Percentiles rank a stretch among this genome's conserved stretches.
phyloP scores from a whole-genome alignment of 2,329 filamentous ascomycete genomes.

The Venturia asperata region DNA sequence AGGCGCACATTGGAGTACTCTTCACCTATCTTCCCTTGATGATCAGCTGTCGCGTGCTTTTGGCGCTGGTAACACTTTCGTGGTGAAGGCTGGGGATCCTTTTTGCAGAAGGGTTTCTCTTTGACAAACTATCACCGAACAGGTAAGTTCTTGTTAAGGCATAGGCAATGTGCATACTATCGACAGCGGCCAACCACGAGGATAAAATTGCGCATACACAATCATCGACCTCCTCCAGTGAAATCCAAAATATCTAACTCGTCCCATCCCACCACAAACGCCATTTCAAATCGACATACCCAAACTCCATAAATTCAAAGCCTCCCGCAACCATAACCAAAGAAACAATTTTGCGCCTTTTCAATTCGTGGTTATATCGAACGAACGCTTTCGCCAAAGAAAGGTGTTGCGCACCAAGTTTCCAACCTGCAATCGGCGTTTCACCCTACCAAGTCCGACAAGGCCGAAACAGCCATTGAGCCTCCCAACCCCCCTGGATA shows the following conservation, averaged over 20 bases:
- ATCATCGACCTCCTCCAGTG: too few species aligned
- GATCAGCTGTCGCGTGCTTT: conserved; percentile 22
- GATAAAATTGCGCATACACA: too few species aligned
- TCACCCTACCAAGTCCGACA: background rate
- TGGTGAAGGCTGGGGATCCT: conserved; percentile 22
- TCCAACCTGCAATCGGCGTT: background rate
- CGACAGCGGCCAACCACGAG: too few species aligned
- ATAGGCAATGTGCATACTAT: too few species aligned
- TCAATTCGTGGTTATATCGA: background rate
- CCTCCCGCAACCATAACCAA: background rate
- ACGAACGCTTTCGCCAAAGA: background rate
- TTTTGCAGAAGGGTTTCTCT: conserved; percentile 22
- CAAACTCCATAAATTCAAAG: background rate
- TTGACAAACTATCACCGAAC: conserved; percentile 17
- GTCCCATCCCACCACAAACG: too few species aligned
- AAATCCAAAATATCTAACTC: background rate
- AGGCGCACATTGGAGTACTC: conserved; percentile 44
- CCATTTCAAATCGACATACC: background rate
- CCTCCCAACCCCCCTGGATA: background rate
- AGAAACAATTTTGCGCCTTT: background rate
- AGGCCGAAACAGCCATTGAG: background rate
- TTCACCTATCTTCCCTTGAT: too few species aligned
- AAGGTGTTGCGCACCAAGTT: background rate
- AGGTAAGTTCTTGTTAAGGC: background rate
- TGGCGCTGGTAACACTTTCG: conserved; percentile 21